phyloP scores from a whole-genome alignment of 176 grass and related monocot species.

The Oryza coarctata region DNA sequence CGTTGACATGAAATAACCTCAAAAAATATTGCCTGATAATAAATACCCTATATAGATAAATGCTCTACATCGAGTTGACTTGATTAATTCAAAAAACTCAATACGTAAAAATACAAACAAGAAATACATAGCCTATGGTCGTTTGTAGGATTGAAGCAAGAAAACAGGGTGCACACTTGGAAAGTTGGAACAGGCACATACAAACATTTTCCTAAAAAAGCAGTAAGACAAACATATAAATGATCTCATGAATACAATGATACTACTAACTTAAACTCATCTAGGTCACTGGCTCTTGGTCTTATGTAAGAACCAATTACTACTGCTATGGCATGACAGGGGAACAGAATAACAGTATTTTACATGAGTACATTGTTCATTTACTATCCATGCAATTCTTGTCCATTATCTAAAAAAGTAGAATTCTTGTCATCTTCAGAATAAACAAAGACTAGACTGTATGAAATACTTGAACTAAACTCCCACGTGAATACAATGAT shows the following conservation, averaged over 20 bases:
- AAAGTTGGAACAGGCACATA: neutral
- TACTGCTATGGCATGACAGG: neutral
- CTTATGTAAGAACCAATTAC: neutral
- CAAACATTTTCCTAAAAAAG: neutral
- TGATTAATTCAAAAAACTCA: neutral
- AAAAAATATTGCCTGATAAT: neutral
- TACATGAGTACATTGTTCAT: neutral
- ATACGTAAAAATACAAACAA: neutral
- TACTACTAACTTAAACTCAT: neutral
- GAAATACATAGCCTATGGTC: neutral
- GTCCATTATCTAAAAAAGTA: neutral
- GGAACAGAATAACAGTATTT: neutral
- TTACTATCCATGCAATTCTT: neutral
- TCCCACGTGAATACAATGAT: neutral
- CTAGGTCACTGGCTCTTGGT: neutral
- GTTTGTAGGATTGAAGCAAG: neutral
- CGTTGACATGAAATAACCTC: neutral
- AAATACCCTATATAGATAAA: constrained; percentile 9
- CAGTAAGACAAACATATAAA: neutral
- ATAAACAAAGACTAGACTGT: neutral
- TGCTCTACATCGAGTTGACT: neutral
- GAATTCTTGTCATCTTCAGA: neutral
- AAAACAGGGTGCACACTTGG: neutral
- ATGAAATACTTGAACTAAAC: neutral
- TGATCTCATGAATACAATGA: neutral